Conservation (phyloP, 1,284 basidiomycete species). For the Ustilago crameri region DNA sequence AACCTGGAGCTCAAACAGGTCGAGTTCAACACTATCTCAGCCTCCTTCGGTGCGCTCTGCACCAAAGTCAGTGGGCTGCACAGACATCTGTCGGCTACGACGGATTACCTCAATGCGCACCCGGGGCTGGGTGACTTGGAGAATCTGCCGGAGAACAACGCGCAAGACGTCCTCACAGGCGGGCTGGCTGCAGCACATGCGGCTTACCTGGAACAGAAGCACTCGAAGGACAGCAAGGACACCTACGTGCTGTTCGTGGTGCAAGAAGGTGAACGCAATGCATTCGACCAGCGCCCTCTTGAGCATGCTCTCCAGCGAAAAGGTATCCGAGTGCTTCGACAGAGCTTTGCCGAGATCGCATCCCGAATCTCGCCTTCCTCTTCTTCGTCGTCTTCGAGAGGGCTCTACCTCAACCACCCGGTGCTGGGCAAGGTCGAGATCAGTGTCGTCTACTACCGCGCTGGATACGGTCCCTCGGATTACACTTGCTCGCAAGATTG, state of each 20-base stretch:
- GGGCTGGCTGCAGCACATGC: conserved; percentile 84
- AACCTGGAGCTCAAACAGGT: conserved; percentile 83
- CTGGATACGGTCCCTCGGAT: conserved; percentile 87
- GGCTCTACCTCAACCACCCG: conserved; percentile 20
- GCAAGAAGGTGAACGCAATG: conserved; percentile 89
- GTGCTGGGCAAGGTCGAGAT: conserved; percentile 73
- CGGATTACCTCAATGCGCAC: conserved; percentile 70
- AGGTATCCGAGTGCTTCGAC: conserved; percentile 48
- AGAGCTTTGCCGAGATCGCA: conserved; percentile 52
- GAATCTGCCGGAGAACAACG: conserved; percentile 81
- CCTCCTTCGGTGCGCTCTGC: conserved; percentile 87
- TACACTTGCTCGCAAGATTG: conserved; percentile 77
- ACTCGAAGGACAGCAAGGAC: background rate
- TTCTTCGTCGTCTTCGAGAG: background rate
- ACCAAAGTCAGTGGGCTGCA: conserved; percentile 81
- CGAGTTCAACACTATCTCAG: conserved; percentile 97
- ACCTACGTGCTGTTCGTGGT: conserved; percentile 83
- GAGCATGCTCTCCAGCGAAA: conserved; percentile 84
- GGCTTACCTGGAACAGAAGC: conserved; percentile 73
- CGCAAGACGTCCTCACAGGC: conserved; percentile 77
- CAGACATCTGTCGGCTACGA: conserved; percentile 57
- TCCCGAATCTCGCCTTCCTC: conserved; percentile 6
- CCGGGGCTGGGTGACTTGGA: conserved; percentile 72
- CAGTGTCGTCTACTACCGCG: conserved; percentile 85
- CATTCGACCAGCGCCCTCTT: conserved; percentile 90